phyloP scores from a whole-genome alignment of 129 eudicot genomes.

The Helichrysum umbraculigerum region DNA sequence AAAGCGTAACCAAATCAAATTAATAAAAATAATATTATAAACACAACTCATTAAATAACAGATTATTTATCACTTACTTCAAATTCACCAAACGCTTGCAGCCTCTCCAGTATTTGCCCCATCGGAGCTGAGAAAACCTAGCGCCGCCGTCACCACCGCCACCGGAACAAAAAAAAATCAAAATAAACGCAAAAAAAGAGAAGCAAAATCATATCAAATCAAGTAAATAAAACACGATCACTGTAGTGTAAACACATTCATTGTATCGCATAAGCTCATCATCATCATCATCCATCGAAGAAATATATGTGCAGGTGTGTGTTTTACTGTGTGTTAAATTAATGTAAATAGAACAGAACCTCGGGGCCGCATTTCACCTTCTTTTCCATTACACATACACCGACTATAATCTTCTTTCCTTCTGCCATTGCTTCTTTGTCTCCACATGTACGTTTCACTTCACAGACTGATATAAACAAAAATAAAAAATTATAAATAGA shows the following conservation, averaged over 20 bases:
- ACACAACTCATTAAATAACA: conserved; percentile 5
- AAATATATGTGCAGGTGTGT: conserved; percentile 19
- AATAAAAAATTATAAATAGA: background rate
- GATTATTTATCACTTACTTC: conserved; percentile 44
- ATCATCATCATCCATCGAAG: conserved; percentile 25
- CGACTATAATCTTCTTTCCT: conserved; percentile 58
- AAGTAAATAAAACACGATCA: conserved; percentile 11
- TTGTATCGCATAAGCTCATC: background rate
- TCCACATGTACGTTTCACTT: background rate
- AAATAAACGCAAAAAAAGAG: conserved; percentile 5
- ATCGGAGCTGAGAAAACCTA: conserved; percentile 92
- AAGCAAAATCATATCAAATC: background rate
- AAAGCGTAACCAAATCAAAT: conserved; percentile 35
- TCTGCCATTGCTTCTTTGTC: conserved; percentile 22
- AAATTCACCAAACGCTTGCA: conserved; percentile 91
- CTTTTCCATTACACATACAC: conserved; percentile 99
- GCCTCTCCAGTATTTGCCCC: conserved; percentile 83
- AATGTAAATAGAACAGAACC: conserved; percentile 60
- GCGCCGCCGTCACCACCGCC: conserved; percentile 24
- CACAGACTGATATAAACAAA: conserved; percentile 10
- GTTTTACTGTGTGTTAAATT: conserved; percentile 15
- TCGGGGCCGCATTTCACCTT: conserved; percentile 99
- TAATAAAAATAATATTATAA: background rate
- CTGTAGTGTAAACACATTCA: conserved; percentile 32
- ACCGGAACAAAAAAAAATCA: conserved; percentile 12